Evolutionary conservation across 768 basidiomycete genomes (phyloP), one percentile per base, ranked within the genome.

Genomic region (Mycena maculata): DNA sequence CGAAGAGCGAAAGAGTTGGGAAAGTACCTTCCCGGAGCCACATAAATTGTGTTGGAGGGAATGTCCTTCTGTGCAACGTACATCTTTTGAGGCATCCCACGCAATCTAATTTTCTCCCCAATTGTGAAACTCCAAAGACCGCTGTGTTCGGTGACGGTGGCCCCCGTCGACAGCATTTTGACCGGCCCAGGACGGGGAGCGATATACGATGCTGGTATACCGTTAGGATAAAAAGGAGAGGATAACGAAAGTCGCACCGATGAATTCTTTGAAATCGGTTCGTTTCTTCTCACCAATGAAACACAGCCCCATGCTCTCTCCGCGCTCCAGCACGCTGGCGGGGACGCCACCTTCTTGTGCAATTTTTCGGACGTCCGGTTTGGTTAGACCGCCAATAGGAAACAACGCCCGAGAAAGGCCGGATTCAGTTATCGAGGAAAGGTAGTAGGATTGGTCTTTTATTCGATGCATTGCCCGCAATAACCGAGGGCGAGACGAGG

Each of bases 361-460:
- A 20, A 97, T 79, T 63, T 85, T 82, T 16, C 95, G 86, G 0
- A 98, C 94, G 69, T 91, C 81, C 0, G 82, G 69, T 77, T 99
- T 99, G 8, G 79, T 84, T 11, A 92, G 73, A 15, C 80, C 74
- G 4, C 87, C 90, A 8, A 98, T 80, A 1, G 96, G 96, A 67
- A 98, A 96, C 2, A 96, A 75, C 0, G 94, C 87, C n/a, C 86
- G 84, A 6, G 82, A 76, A 16, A 96, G 85, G 58, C 89, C 84
- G 0, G 71, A 60, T 76, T 95, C 92, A 1, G 90, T 79, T 45
- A 96, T 88, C 2, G 92, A 89, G 3, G 94, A 90, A 4, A 97
- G 84, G 76, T 95, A 99, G 72, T 96, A 98, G 0, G 95, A 90
- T 78, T 99, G 96, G 78, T 98, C 96, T 77, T 98, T 99, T 3